Percentiles rank a stretch among this genome's conserved stretches.
Conservation (phyloP, 176 grass and related monocot species). For the Puya raimondii region DNA sequence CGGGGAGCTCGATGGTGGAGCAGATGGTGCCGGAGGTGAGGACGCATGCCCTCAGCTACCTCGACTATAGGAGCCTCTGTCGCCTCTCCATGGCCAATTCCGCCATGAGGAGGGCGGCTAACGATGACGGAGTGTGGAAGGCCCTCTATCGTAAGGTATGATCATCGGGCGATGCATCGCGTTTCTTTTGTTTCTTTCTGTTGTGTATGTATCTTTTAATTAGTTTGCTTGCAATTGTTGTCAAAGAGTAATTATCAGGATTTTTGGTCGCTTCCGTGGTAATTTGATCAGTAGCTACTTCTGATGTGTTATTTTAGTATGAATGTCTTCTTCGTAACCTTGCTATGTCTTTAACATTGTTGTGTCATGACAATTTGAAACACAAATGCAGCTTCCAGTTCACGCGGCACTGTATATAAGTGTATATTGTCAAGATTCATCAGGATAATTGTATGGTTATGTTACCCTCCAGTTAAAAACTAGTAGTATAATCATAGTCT, state of each 20-base stretch:
- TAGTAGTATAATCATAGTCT: too few species aligned
- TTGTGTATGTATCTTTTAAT: neutral
- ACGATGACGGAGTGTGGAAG: slow-evolving; percentile 95
- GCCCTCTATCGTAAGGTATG: slow-evolving; percentile 71
- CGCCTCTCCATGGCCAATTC: slow-evolving; percentile 97
- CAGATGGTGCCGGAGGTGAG: slow-evolving; percentile 97
- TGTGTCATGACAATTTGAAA: neutral
- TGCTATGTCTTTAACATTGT: neutral
- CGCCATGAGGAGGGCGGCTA: slow-evolving; percentile 88
- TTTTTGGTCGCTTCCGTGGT: neutral
- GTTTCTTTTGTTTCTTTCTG: neutral
- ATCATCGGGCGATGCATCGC: slow-evolving; percentile 3
- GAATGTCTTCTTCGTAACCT: too few species aligned
- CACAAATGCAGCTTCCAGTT: neutral
- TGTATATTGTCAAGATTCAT: too few species aligned
- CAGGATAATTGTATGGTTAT: too few species aligned
- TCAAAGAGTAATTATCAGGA: neutral
- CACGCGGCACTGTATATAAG: neutral
- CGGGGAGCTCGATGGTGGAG: slow-evolving; percentile 88
- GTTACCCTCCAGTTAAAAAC: too few species aligned
- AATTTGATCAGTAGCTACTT: too few species aligned
- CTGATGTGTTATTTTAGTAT: too few species aligned
- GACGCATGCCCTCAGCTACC: slow-evolving; percentile 89
- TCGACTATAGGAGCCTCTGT: slow-evolving; percentile 92
- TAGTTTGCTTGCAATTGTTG: neutral